phyloP scores from a whole-genome alignment of 2,329 filamentous ascomycete genomes.

The Colletotrichum sp. region DNA sequence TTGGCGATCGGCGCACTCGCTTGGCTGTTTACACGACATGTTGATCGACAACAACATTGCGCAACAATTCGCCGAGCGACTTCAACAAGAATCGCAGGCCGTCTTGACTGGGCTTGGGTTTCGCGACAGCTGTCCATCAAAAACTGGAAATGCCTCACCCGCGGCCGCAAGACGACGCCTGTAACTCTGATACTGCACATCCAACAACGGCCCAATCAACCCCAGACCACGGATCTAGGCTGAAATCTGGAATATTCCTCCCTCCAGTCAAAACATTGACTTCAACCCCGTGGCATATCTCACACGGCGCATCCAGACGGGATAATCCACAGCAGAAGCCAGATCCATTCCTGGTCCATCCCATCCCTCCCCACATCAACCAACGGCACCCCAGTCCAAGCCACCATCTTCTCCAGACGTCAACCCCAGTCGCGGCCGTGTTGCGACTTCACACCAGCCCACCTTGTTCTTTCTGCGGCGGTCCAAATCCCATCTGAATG shows the following conservation, averaged over 20 bases:
- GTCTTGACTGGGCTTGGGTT: neutral
- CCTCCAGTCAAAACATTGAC: conserved; percentile 11
- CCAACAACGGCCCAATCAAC: neutral
- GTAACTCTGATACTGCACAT: neutral
- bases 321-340: neutral
- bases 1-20: neutral
- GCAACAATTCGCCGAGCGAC: neutral
- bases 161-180: neutral
- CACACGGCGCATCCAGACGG: neutral
- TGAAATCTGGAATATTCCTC: neutral
- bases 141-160: neutral
- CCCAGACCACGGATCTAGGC: neutral
- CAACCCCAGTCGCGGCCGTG: neutral
- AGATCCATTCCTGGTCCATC: neutral
- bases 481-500: neutral
- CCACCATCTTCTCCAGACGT: neutral
- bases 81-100: neutral
- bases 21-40: neutral
- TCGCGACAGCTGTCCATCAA: neutral
- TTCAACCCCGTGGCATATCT: conserved; percentile 6
- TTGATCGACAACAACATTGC: neutral
- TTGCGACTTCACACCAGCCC: neutral
- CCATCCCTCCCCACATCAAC: neutral
- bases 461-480: neutral
- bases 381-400: neutral